Conservation (phyloP, 1,139 yeast species). For the Debaryomycetaceae sp. region DNA sequence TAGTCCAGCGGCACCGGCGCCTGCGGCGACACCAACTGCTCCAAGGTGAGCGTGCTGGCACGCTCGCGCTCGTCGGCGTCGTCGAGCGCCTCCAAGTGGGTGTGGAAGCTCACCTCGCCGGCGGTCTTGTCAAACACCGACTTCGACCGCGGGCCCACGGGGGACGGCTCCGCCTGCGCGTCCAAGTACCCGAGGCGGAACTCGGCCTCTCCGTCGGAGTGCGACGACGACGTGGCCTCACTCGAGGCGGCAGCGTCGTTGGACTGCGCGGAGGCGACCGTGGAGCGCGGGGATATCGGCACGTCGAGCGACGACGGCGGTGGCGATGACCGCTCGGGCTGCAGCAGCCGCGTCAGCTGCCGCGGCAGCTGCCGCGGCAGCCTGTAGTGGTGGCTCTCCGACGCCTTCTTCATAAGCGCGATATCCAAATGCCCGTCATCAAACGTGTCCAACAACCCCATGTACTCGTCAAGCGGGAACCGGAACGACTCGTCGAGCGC, state of each 20-base stretch:
- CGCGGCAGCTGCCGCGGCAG: neutral
- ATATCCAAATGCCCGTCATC: constrained; percentile 65
- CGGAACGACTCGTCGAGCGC: constrained; percentile 21
- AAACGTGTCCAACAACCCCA: constrained; percentile 42
- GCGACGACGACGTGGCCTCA: constrained; percentile 3
- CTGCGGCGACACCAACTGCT: constrained; percentile 48
- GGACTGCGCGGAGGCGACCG: too few relatives aligned
- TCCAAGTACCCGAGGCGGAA: constrained; percentile 28
- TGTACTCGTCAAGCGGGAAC: constrained; percentile 44
- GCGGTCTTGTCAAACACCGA: constrained; percentile 34
- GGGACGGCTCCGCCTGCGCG: constrained; percentile 16
- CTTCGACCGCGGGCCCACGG: constrained; percentile 31
- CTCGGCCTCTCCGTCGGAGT: constrained; percentile 12
- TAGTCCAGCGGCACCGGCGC: constrained; percentile 51
- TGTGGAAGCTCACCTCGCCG: constrained; percentile 10
- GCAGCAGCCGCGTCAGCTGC: too few relatives aligned
- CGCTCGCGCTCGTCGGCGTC: constrained; percentile 14
- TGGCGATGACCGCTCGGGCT: too few relatives aligned
- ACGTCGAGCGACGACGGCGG: too few relatives aligned
- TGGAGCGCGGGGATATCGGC: too few relatives aligned
- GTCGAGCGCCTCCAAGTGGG: constrained; percentile 12
- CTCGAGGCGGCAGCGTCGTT: too few relatives aligned
- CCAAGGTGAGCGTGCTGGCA: constrained; percentile 35
- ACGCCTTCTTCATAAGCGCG: constrained; percentile 46
- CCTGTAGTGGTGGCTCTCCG: constrained; percentile 12